Evolutionary conservation across 371 early-diverging fungal genomes (phyloP).

Genomic region (Caulochytrium protostelioides): DNA sequence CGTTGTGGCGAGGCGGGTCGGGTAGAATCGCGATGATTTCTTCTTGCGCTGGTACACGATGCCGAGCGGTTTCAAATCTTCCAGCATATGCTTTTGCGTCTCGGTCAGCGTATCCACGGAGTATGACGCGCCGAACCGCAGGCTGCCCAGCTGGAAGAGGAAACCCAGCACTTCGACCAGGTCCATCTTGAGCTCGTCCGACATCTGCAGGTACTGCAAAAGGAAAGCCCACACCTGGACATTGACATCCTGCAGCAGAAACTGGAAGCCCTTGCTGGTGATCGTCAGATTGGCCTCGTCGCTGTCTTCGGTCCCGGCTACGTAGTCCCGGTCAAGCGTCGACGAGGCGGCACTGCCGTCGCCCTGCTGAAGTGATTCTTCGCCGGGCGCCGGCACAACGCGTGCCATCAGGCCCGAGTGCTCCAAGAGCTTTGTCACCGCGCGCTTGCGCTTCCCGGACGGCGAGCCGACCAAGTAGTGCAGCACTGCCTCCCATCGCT

Average conservation of each 20-base stretch:
- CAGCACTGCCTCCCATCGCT: conserved; percentile 78
- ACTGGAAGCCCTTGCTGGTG: conserved; percentile 89
- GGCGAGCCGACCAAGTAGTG: conserved; percentile 82
- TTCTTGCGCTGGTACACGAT: conserved; percentile 69
- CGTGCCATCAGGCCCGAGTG: conserved; percentile 55
- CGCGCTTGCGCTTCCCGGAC: conserved; percentile 43
- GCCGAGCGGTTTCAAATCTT: conserved; percentile 71
- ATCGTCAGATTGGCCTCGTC: conserved; percentile 30
- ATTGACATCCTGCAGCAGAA: conserved; percentile 74
- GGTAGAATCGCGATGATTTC: conserved; percentile 58
- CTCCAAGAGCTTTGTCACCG: conserved; percentile 50
- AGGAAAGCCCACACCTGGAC: conserved; percentile 85
- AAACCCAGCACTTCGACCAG: conserved; percentile 77
- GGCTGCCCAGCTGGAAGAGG: conserved; percentile 67
- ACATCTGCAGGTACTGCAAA: conserved; percentile 73
- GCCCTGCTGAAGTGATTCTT: not conserved
- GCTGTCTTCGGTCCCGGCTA: conserved; percentile 3
- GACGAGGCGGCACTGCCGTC: not conserved
- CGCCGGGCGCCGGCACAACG: conserved; percentile 9
- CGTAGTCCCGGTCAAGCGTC: conserved; percentile 3
- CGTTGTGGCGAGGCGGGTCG: conserved; percentile 75
- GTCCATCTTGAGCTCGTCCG: conserved; percentile 66
- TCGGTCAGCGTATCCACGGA: conserved; percentile 56
- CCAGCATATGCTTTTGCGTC: conserved; percentile 60
- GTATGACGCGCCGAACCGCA: conserved; percentile 77